Conservation (phyloP, 495 filamentous ascomycete species). For the Hypoxylon fuscum region DNA sequence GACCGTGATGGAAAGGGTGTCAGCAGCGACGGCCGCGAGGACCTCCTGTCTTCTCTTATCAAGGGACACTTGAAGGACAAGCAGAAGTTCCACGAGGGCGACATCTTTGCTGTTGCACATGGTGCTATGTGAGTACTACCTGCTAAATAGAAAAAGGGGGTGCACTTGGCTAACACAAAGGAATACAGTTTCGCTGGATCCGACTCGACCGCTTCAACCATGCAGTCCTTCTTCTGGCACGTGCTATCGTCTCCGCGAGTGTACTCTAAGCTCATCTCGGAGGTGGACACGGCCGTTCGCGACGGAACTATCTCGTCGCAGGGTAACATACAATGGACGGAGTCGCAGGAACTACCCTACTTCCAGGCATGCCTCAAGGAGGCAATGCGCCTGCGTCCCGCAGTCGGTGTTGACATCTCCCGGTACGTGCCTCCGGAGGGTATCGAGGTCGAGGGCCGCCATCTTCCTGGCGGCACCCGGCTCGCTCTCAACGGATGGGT, state of each 20-base stretch:
- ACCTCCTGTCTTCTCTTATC: slow-evolving; percentile 59
- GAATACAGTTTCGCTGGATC: slow-evolving; percentile 63
- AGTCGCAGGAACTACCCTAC: slow-evolving; percentile 62
- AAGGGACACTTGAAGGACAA: slow-evolving; percentile 57
- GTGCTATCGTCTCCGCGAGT: slow-evolving; percentile 56
- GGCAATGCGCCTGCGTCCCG: slow-evolving; percentile 70
- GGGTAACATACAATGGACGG: slow-evolving; percentile 56
- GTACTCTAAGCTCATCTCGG: slow-evolving; percentile 52
- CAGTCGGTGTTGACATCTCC: slow-evolving; percentile 64
- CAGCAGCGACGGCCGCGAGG: slow-evolving; percentile 54
- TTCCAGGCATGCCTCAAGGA: slow-evolving; percentile 74
- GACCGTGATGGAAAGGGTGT: slow-evolving; percentile 51
- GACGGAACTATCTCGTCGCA: slow-evolving; percentile 50
- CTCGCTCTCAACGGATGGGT: slow-evolving; percentile 66
- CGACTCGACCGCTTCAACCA: slow-evolving; percentile 68
- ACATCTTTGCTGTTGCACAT: slow-evolving; percentile 64
- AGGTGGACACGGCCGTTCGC: slow-evolving; percentile 55
- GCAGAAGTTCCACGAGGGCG: slow-evolving; percentile 57
- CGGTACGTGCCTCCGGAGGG: slow-evolving; percentile 63
- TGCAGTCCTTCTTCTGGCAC: slow-evolving; percentile 66
- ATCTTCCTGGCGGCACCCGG: slow-evolving; percentile 60
- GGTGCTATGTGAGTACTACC: slow-evolving; percentile 57
- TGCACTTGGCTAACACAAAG: slow-evolving; percentile 10
- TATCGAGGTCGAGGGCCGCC: slow-evolving; percentile 60
- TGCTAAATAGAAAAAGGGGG: not conserved